These are phyloP conservation scores for Aegilops bicornis DNA, from an alignment of 176 grass and related monocot species.

Conservation along the genomic window DNA sequence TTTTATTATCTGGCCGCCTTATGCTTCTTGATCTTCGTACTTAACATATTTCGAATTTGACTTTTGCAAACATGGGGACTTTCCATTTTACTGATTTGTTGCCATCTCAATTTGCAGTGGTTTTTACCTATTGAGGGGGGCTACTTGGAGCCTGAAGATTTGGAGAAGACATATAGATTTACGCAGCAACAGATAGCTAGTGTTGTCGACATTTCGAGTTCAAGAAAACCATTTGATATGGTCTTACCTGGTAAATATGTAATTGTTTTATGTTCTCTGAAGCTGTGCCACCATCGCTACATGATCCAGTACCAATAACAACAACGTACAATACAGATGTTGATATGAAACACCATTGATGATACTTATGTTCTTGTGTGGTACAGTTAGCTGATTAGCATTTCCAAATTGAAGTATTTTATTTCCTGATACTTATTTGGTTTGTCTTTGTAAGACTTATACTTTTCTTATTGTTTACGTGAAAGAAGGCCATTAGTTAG, in stretches of 20 bases:
- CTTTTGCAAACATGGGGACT: not conserved
- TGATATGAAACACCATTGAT: not conserved
- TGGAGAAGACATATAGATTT: constrained; percentile 70
- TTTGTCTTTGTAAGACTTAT: not conserved
- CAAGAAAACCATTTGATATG: constrained; percentile 90
- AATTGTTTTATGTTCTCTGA: constrained; percentile 11
- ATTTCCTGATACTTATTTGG: constrained; percentile 10
- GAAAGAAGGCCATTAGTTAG: not conserved
- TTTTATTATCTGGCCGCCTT: not conserved
- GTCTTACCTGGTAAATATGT: constrained; percentile 72
- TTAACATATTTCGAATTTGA: not conserved
- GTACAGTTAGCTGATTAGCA: not conserved
- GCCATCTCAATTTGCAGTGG: constrained; percentile 53
- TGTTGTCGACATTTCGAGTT: constrained; percentile 60
- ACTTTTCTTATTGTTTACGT: not conserved
- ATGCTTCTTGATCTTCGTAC: constrained; percentile 15
- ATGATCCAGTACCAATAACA: not conserved
- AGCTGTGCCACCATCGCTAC: not conserved
- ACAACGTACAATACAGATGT: not conserved
- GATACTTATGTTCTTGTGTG: not conserved
- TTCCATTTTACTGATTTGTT: constrained; percentile 28
- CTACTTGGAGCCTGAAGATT: constrained; percentile 62
- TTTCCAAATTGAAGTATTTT: not conserved
- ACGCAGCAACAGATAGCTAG: constrained; percentile 43
- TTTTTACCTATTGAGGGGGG: constrained; percentile 66